These are phyloP conservation scores for Zarea fungicola DNA, from an alignment of 2,329 filamentous ascomycete species.

Conservation along the genomic window DNA sequence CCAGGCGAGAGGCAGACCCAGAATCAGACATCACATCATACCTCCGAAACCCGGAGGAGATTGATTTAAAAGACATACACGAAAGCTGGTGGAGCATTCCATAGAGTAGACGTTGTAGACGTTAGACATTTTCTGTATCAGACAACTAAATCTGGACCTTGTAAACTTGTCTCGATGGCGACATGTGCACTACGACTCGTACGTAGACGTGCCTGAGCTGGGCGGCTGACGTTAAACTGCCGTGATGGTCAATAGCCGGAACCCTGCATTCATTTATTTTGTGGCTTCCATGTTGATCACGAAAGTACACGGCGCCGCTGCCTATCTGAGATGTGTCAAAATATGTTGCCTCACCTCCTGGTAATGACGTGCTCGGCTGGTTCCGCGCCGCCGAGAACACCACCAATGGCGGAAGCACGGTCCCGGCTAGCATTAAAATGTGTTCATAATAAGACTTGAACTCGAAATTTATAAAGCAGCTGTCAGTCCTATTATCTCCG, in stretches of 20 bases:
- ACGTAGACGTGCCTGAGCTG: too few relatives aligned
- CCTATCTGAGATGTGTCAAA: neutral
- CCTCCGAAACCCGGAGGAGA: constrained; percentile 48
- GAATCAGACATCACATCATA: constrained; percentile 57
- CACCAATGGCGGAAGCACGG: too few relatives aligned
- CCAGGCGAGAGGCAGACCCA: constrained; percentile 47
- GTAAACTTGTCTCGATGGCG: too few relatives aligned
- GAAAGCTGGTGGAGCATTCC: constrained; percentile 61
- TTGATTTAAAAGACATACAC: constrained; percentile 58
- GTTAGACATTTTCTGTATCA: neutral
- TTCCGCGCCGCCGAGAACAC: constrained; percentile 3
- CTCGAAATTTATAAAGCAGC: too few relatives aligned
- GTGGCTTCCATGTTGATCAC: neutral
- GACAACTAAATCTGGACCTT: too few relatives aligned
- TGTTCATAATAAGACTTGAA: too few relatives aligned
- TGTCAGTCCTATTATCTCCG: too few relatives aligned
- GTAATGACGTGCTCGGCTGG: constrained; percentile 5
- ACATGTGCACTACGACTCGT: too few relatives aligned
- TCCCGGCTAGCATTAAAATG: neutral
- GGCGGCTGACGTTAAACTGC: too few relatives aligned
- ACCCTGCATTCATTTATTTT: neutral
- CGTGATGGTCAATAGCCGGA: neutral
- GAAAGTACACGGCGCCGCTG: too few relatives aligned
- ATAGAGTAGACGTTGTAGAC: constrained; percentile 13
- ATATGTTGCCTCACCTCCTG: constrained; percentile 4